Conservation (phyloP, 108 stramenopile species). For the Cyclotella distinguenda region DNA sequence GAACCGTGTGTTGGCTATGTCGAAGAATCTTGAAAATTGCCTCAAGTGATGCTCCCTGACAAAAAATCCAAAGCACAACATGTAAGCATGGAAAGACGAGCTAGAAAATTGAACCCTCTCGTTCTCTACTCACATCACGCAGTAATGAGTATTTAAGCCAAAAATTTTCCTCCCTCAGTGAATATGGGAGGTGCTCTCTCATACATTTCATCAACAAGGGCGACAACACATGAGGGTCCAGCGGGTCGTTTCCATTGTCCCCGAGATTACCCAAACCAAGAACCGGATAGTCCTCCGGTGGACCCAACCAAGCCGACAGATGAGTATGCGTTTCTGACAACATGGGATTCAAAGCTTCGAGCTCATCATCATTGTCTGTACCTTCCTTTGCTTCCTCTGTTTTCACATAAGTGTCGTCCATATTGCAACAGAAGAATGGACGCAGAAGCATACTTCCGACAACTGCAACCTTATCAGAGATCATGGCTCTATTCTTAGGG, state of each 20-base stretch:
- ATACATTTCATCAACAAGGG: conserved; percentile 59
- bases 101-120: no score
- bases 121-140: conserved; percentile 20
- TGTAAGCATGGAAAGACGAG: no score
- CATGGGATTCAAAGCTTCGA: conserved; percentile 1
- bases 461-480: no score
- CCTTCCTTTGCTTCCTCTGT: not conserved
- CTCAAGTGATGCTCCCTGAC: conserved; percentile 23
- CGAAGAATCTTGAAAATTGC: conserved; percentile 1
- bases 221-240: conserved; percentile 53
- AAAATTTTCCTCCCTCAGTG: conserved; percentile 23
- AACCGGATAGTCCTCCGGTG: conserved; percentile 29
- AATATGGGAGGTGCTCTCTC: conserved; percentile 25
- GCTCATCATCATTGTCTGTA: not conserved
- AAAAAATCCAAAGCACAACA: no score
- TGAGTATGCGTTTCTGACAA: conserved; percentile 4
- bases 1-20: conserved; percentile 14
- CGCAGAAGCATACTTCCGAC: not conserved
- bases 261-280: conserved; percentile 7
- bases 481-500: not conserved
- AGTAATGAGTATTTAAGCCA: conserved; percentile 26
- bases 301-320: conserved; percentile 27
- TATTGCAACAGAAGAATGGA: conserved; percentile 12
- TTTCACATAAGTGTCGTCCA: not conserved
- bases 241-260: conserved; percentile 2